A percentile compares a stretch with the other conserved stretches of the same genome.
These are phyloP conservation scores for Ophiostoma sp. DNA, from an alignment of 2,329 filamentous ascomycete genomes.

Conservation along the genomic window DNA sequence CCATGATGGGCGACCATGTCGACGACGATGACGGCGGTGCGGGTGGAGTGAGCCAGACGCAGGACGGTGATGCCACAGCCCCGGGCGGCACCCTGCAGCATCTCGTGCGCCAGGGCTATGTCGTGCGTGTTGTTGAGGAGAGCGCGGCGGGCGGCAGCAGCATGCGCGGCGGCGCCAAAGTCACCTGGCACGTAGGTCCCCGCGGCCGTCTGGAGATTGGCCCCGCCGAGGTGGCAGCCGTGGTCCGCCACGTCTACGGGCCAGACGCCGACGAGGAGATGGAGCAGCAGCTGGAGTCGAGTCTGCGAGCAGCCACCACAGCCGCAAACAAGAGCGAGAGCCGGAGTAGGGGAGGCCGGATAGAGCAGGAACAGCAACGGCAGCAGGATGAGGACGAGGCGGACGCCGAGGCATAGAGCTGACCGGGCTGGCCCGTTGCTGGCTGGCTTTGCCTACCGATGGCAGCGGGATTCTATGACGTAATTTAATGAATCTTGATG, in stretches of 20 bases:
- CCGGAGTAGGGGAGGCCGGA: neutral
- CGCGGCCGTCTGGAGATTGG: slow-evolving; percentile 82
- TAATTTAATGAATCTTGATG: neutral
- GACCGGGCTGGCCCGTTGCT: neutral
- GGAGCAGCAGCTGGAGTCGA: slow-evolving; percentile 56
- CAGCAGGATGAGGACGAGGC: slow-evolving; percentile 7
- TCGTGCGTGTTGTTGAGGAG: slow-evolving; percentile 69
- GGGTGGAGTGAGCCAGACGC: neutral
- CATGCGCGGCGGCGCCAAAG: slow-evolving; percentile 32
- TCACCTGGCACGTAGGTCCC: slow-evolving; percentile 80
- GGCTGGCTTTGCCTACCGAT: neutral
- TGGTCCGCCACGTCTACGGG: slow-evolving; percentile 60
- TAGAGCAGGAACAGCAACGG: slow-evolving; percentile 14
- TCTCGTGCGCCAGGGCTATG: slow-evolving; percentile 77
- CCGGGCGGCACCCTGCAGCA: slow-evolving; percentile 39
- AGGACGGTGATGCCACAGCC: neutral
- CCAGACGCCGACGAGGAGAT: slow-evolving; percentile 47
- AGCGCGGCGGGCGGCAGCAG: slow-evolving; percentile 2
- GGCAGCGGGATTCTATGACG: neutral
- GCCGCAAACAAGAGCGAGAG: neutral
- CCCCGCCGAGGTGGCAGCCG: slow-evolving; percentile 63
- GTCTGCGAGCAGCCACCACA: slow-evolving; percentile 43
- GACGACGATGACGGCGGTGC: slow-evolving; percentile 26
- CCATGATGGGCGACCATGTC: slow-evolving; percentile 26
- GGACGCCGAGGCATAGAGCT: neutral